Evolutionary conservation across 352 stramenopile genomes (phyloP), one percentile per base, ranked within the genome.

Genomic region (Globisporangium recalcitrans): DNA sequence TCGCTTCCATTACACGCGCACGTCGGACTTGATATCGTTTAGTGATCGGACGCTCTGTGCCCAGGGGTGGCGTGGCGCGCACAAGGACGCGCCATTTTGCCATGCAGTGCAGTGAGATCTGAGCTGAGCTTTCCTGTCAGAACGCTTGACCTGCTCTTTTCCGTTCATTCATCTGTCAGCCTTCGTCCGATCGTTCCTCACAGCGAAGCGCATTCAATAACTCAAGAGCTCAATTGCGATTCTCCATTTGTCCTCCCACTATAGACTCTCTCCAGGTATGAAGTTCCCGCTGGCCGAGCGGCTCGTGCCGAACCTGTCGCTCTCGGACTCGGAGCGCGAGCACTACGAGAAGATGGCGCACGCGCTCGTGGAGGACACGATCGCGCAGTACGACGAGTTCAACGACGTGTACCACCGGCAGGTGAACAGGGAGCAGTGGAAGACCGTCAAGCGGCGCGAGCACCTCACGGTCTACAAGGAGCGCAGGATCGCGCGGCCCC

Each of bases 341-440:
- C 46, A 64, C 60, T 71, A 75, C 27, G 60, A 68, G 22, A 58
- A 60, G 31, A 71, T 77, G 31, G 70, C 63, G 0, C 49, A 73
- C 34, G 65, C 67, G 10, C 72, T 79, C 49, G 49, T 77, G 2
- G 59, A 68, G 51, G 64, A 73, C 21, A 69, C 70, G 4, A n/a
- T 65, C 26, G 38, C 40, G 16, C 57, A 69, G 29, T 65, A 69
- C 24, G 22, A 66, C 48, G 53, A 69, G 48, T 69, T 47, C 16
- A 29, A 65, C 32, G 34, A 38, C 26, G 36, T 58, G 13, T 63
- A 56, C 60, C 19, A 56, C 27, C 44, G 42, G 6, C 31, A 63
- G 26, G 62, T 67, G 53, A 57, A 56, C 54, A 44, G 7, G 8
- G 55, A 57, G 54, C 44, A 63, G 31, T 67, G 62, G 62, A 67